phyloP scores from a whole-genome alignment of 192 early-diverging fungal genomes.

The Podila verticillata region DNA sequence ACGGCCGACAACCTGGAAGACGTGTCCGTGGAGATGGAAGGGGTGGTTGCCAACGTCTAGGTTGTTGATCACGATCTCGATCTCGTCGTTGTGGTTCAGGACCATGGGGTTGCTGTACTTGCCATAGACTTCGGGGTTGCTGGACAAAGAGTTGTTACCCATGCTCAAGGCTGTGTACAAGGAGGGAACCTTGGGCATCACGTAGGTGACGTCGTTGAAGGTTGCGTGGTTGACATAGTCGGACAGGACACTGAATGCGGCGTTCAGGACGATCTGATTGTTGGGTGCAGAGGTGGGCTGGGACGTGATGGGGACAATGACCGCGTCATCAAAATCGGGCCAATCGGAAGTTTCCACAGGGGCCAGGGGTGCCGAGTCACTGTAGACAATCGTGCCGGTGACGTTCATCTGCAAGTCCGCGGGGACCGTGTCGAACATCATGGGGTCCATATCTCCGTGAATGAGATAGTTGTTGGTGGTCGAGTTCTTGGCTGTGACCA shows the following conservation, averaged over 20 bases:
- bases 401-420: conserved; percentile 61
- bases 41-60: conserved; percentile 67
- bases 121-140: conserved; percentile 59
- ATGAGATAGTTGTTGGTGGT: conserved; percentile 70
- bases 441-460: conserved; percentile 75
- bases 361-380: conserved; percentile 8
- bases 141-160: conserved; percentile 50
- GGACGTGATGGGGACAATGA: conserved; percentile 53
- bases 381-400: conserved; percentile 66
- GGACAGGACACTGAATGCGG: conserved; percentile 64
- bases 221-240: conserved; percentile 79
- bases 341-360: conserved; percentile 44
- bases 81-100: conserved; percentile 58
- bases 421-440: conserved; percentile 76
- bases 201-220: conserved; percentile 76
- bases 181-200: conserved; percentile 65
- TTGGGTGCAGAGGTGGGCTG: conserved; percentile 57
- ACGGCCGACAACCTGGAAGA: conserved; percentile 70
- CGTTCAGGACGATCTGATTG: conserved; percentile 57
- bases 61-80: conserved; percentile 73
- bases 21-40: conserved; percentile 78
- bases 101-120: conserved; percentile 57
- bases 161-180: conserved; percentile 65
- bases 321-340: conserved; percentile 61
- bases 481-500: conserved; percentile 68